phyloP scores from a whole-genome alignment of 2,329 filamentous ascomycete genomes.

The Coleophoma crateriformis region DNA sequence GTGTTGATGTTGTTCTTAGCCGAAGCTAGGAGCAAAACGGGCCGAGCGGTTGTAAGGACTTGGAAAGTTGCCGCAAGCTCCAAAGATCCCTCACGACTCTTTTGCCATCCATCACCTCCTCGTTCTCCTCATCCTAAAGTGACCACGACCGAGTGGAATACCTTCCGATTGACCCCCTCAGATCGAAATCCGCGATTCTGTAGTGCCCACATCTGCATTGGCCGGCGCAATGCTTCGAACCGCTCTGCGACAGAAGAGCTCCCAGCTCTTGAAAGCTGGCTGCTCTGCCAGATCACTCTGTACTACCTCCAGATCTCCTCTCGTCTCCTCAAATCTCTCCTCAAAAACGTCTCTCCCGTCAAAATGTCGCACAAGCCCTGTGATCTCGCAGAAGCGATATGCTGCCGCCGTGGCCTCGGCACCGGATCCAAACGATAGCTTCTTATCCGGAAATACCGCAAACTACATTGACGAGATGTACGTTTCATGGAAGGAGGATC shows the following conservation, averaged over 20 bases:
- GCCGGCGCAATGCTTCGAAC: conserved; percentile 64
- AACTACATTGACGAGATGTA: conserved; percentile 99
- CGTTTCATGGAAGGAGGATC: conserved; percentile 92
- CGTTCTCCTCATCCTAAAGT: not conserved
- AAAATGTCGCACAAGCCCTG: conserved; percentile 39
- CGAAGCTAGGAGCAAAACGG: not conserved
- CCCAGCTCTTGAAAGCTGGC: conserved; percentile 55
- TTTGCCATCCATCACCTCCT: conserved; percentile 21
- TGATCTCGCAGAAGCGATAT: conserved; percentile 44
- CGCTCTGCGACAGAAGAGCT: conserved; percentile 59
- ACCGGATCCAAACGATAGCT: conserved; percentile 86
- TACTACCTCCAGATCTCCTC: conserved; percentile 33
- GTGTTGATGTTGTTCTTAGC: not conserved
- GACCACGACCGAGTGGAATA: conserved; percentile 4
- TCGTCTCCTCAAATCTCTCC: conserved; percentile 30
- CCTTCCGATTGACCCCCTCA: not conserved
- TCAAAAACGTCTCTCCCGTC: conserved; percentile 35
- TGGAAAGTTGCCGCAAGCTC: not conserved
- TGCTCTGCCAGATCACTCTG: conserved; percentile 29
- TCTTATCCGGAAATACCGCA: conserved; percentile 92
- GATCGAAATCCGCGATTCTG: too few species aligned
- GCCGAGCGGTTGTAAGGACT: not conserved
- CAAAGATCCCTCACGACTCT: conserved; percentile 10
- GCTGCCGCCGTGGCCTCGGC: conserved; percentile 48
- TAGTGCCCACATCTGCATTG: conserved; percentile 22